These are phyloP conservation scores for Penicillium sp. DNA, from an alignment of 2,329 filamentous ascomycete species.

Conservation along the genomic window DNA sequence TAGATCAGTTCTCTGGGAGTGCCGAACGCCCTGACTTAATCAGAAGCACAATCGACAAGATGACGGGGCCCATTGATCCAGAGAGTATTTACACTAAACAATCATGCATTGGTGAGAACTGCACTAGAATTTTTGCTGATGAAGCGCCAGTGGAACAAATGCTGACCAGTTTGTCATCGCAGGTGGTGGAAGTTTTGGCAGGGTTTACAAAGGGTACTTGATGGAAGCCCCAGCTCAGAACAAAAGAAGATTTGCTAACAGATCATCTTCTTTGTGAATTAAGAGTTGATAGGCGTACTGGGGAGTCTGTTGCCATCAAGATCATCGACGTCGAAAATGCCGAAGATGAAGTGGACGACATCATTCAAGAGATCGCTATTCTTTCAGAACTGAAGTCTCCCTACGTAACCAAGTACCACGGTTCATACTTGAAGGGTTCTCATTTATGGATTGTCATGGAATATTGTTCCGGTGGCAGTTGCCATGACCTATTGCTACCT, in stretches of 20 bases:
- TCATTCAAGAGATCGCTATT: conserved; percentile 98
- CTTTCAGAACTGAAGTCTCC: conserved; percentile 93
- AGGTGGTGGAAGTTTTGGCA: conserved; percentile 97
- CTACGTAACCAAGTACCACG: conserved; percentile 97
- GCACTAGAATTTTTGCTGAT: not conserved
- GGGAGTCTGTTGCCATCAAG: conserved; percentile 95
- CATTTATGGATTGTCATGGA: conserved; percentile 99
- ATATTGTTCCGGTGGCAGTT: conserved; percentile 95
- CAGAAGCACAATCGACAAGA: conserved; percentile 27
- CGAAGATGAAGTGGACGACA: conserved; percentile 98
- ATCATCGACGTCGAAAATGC: conserved; percentile 98
- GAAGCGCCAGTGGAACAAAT: not conserved
- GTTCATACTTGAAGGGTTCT: conserved; percentile 92
- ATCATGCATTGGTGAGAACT: conserved; percentile 75
- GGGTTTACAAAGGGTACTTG: conserved; percentile 92
- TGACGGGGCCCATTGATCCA: conserved; percentile 70
- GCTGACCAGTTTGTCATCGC: conserved; percentile 10
- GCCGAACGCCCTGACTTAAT: conserved; percentile 3
- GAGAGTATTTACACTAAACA: conserved; percentile 93
- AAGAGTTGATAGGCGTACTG: conserved; percentile 89
- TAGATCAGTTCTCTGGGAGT: not conserved
- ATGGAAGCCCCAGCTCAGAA: not conserved
- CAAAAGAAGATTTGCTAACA: not conserved
- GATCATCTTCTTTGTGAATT: not conserved
- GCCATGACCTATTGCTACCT: conserved; percentile 92